Base-by-base conservation (phyloP, 371 early-diverging fungal genomes). In the Haplosporangium sp. region DNA sequence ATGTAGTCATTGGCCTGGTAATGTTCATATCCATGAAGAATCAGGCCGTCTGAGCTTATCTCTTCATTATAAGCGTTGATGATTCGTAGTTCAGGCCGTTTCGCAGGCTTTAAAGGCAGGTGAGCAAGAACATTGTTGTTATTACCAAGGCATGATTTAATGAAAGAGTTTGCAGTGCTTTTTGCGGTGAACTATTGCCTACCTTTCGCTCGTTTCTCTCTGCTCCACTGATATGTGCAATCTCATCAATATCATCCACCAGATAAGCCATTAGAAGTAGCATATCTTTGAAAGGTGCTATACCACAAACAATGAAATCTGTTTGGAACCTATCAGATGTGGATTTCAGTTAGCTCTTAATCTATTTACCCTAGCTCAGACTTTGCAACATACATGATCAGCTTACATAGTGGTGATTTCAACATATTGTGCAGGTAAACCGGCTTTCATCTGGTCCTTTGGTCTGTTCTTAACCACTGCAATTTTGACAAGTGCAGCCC, bases 1-100 rank as follows among this genome's bases (percentile, higher is more conserved):
- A 88, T 88, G 79, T 98, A 98, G 76, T 98, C 98, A 74, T 96
- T 97, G 17, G 97, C 92, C 76, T 94, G 95, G 76, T 93, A 94
- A 58, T 92, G 89, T 61, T 93, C 92, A 71, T 88, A 96, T 4
- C 96, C 96, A 67, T 91, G 88, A 11, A 97, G 70, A 3, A 93
- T 86, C 40, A 98, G 77, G 1, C 92, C 94, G 69, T 98, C 99
- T 50, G 92, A 91, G 5, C 96, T 94, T 42, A 96, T 85, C 63
- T 94, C 94, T 62, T 94, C 94, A 48, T 94, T 94, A 35, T 89
- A 85, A 17, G 87, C 78, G 70, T 94, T 90, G 52, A 98, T 89
- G n/a, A 97, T 88, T 40, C 97, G 94, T 35, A 98, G 75, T 82
- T 98, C 98, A 1, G 98, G 97, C 38, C 93, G 93, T 44, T 88